Evolutionary conservation across 1,284 basidiomycete genomes (phyloP).

Genomic region (Lignosus rhinocerotis): DNA sequence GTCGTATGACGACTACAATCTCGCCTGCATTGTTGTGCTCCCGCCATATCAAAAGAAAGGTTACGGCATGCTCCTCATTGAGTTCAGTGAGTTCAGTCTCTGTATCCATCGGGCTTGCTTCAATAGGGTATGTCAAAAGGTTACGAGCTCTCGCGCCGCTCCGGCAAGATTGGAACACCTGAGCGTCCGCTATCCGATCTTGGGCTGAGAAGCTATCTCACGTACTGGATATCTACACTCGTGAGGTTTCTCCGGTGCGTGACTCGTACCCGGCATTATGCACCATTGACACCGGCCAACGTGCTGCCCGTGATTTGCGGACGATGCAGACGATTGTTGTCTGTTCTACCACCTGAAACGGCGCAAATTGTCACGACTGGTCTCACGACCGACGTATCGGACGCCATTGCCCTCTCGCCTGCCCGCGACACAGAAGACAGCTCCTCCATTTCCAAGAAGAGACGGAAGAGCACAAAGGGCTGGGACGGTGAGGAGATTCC

Average conservation of each 20-base stretch:
- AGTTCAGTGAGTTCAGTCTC: slow-evolving; percentile 78
- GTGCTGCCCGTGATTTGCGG: neutral
- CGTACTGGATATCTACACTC: slow-evolving; percentile 88
- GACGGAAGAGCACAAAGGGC: slow-evolving; percentile 58
- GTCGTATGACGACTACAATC: slow-evolving; percentile 96
- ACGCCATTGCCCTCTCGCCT: slow-evolving; percentile 35
- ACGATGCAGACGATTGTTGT: slow-evolving; percentile 51
- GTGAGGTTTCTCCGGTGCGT: slow-evolving; percentile 77
- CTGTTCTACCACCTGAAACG: slow-evolving; percentile 56
- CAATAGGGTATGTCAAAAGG: slow-evolving; percentile 46
- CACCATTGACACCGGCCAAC: neutral
- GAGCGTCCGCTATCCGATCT: slow-evolving; percentile 95
- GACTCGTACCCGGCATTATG: slow-evolving; percentile 2
- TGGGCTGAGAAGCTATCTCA: slow-evolving; percentile 87
- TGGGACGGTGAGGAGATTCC: slow-evolving; percentile 58
- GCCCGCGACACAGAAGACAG: slow-evolving; percentile 39
- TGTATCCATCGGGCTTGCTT: neutral
- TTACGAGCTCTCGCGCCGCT: slow-evolving; percentile 85
- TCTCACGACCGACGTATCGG: slow-evolving; percentile 41
- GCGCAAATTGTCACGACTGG: slow-evolving; percentile 43
- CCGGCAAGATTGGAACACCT: slow-evolving; percentile 85
- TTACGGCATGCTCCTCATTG: slow-evolving; percentile 95
- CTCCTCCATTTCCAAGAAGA: slow-evolving; percentile 35
- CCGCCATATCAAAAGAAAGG: slow-evolving; percentile 91
- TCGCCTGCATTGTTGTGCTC: slow-evolving; percentile 95